Conservation (phyloP, 305 asterid species). For the Fraxinus angustifolia region DNA sequence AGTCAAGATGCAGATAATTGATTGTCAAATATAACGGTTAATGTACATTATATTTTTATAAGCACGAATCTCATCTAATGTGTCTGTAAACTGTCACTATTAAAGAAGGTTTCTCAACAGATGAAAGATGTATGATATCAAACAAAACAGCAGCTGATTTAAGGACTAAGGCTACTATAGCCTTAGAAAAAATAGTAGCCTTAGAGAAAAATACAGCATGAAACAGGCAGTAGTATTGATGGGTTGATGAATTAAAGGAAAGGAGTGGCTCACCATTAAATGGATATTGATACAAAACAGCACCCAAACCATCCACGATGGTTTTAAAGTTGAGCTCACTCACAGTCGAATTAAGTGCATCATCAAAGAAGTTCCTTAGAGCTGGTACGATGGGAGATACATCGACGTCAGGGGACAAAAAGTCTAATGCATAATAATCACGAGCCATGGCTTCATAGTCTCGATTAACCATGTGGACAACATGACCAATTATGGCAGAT, state of each 20-base stretch:
- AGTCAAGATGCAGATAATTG: conserved; percentile 21
- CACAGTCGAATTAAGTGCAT: conserved; percentile 85
- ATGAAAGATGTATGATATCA: neutral
- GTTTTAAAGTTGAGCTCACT: conserved; percentile 96
- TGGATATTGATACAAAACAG: conserved; percentile 87
- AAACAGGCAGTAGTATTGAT: neutral
- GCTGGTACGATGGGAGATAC: conserved; percentile 97
- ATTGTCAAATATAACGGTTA: neutral
- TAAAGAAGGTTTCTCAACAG: neutral
- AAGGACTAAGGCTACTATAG: conserved; percentile 13
- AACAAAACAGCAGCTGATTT: neutral
- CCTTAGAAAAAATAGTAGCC: conserved; percentile 13
- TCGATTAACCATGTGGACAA: conserved; percentile 97
- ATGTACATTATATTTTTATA: neutral
- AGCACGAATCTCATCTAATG: neutral
- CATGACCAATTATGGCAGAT: conserved; percentile 96
- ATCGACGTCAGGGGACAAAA: conserved; percentile 89
- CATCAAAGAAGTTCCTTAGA: conserved; percentile 77
- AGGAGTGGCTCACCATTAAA: conserved; percentile 68
- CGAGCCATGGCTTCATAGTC: conserved; percentile 99
- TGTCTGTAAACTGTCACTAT: neutral
- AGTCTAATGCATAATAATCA: conserved; percentile 92
- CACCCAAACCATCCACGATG: conserved; percentile 90
- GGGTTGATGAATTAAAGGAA: conserved; percentile 11
- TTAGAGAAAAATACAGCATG: conserved; percentile 12